These are phyloP conservation scores for Kwoniella europaea DNA, from an alignment of 768 basidiomycete species.

Conservation along the genomic window DNA sequence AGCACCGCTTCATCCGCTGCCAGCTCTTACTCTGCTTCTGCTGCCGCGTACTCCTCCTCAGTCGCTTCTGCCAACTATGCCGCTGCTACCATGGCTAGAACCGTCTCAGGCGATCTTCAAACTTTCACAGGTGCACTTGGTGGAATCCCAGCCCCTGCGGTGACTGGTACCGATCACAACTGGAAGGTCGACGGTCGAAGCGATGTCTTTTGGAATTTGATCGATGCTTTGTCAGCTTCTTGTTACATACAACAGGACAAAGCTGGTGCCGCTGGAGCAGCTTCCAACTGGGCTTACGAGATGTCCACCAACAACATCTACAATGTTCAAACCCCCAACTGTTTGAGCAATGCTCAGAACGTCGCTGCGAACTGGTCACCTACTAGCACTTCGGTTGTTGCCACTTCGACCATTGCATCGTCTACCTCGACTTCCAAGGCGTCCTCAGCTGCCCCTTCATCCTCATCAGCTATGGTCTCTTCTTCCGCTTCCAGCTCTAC, in stretches of 20 bases:
- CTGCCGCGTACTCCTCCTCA: constrained; percentile 5
- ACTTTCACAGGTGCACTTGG: constrained; percentile 39
- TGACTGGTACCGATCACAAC: constrained; percentile 28
- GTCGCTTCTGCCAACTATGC: constrained; percentile 26
- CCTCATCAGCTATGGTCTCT: neutral
- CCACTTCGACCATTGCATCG: constrained; percentile 8
- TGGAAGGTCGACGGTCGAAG: constrained; percentile 15
- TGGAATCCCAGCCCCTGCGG: constrained; percentile 35
- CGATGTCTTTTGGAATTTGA: constrained; percentile 16
- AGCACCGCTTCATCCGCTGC: constrained; percentile 12
- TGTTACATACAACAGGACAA: constrained; percentile 17
- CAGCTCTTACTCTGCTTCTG: constrained; percentile 1
- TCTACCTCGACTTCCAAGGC: constrained; percentile 10
- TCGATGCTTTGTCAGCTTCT: constrained; percentile 17
- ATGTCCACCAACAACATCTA: constrained; percentile 18
- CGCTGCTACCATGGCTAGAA: constrained; percentile 15
- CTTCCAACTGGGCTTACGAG: constrained; percentile 25
- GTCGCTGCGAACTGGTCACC: constrained; percentile 19
- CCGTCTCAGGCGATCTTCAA: constrained; percentile 31
- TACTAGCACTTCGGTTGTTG: constrained; percentile 3
- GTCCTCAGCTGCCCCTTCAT: constrained; percentile 6
- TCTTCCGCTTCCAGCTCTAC: constrained; percentile 1
- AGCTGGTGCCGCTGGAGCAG: constrained; percentile 14
- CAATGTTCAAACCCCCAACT: constrained; percentile 19
- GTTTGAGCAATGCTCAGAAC: constrained; percentile 15